phyloP scores from a whole-genome alignment of 2,329 filamentous ascomycete species.

The Colletotrichum sp. region DNA sequence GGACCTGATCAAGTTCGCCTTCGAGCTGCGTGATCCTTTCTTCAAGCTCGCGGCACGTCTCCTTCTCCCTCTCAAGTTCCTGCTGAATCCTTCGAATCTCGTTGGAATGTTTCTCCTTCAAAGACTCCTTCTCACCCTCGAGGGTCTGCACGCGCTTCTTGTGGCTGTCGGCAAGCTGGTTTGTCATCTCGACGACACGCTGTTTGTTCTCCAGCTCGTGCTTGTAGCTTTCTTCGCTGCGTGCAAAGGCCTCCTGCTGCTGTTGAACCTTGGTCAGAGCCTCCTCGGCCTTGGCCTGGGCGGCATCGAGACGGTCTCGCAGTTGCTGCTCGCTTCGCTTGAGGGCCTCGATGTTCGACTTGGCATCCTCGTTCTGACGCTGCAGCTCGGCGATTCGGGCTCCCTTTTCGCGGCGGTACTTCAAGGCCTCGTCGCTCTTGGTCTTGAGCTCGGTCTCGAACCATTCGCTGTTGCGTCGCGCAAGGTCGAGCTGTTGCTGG shows the following conservation, averaged over 20 bases:
- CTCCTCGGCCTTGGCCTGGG: slow-evolving; percentile 87
- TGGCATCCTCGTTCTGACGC: slow-evolving; percentile 85
- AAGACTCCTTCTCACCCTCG: slow-evolving; percentile 62
- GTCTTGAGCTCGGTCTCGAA: slow-evolving; percentile 90
- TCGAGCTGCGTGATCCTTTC: slow-evolving; percentile 56
- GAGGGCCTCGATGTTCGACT: slow-evolving; percentile 76
- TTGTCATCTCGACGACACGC: slow-evolving; percentile 81
- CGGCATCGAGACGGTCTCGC: slow-evolving; percentile 79
- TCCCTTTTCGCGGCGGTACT: slow-evolving; percentile 93
- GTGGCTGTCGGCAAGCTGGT: slow-evolving; percentile 76
- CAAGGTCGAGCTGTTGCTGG: slow-evolving; percentile 87
- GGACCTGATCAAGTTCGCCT: slow-evolving; percentile 58
- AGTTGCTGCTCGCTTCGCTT: slow-evolving; percentile 82
- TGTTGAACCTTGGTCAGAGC: slow-evolving; percentile 82
- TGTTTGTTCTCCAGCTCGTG: slow-evolving; percentile 83
- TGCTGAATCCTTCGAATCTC: slow-evolving; percentile 60
- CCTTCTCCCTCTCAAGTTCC: slow-evolving; percentile 61
- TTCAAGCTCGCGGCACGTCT: slow-evolving; percentile 49
- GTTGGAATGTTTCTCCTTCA: slow-evolving; percentile 71
- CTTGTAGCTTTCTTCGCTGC: slow-evolving; percentile 84
- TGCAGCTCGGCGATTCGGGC: slow-evolving; percentile 88
- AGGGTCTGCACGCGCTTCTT: slow-evolving; percentile 74
- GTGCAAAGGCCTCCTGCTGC: slow-evolving; percentile 81
- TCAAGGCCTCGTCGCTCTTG: slow-evolving; percentile 84
- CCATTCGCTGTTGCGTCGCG: slow-evolving; percentile 92